Evolutionary conservation across 768 basidiomycete species (phyloP).

Genomic region (Leucocoprinus birnbaumii): DNA sequence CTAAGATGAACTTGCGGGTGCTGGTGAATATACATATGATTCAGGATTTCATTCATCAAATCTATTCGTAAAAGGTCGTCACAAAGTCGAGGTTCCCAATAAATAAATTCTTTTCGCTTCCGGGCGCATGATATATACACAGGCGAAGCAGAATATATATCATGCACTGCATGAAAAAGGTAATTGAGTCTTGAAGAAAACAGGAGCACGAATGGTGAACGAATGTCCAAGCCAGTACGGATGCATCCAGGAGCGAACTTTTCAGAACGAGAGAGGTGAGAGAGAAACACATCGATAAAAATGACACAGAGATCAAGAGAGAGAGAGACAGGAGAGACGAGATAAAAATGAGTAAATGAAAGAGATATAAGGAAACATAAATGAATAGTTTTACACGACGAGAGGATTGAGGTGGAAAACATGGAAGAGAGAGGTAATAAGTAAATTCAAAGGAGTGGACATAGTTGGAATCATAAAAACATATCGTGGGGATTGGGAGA

Average conservation of each 20-base stretch:
- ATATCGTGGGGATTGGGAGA: conserved; percentile 15
- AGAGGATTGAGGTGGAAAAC: conserved; percentile 15
- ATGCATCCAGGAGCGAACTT: conserved; percentile 3
- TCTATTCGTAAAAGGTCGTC: too few relatives aligned
- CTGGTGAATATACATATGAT: too few relatives aligned
- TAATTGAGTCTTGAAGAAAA: conserved; percentile 10
- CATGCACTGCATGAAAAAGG: conserved; percentile 22
- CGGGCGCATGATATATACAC: conserved; percentile 35
- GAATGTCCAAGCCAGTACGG: not conserved
- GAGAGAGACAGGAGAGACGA: conserved; percentile 13
- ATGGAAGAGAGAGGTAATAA: conserved; percentile 12
- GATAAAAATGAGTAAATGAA: conserved; percentile 12
- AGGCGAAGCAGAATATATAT: conserved; percentile 24
- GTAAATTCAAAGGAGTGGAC: conserved; percentile 14
- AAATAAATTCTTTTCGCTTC: conserved; percentile 29
- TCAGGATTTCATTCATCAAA: too few relatives aligned
- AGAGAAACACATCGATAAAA: conserved; percentile 20
- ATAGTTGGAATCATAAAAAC: conserved; percentile 13
- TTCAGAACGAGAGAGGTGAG: too few relatives aligned
- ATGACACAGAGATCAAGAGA: conserved; percentile 3
- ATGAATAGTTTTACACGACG: conserved; percentile 17
- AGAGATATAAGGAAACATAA: conserved; percentile 16
- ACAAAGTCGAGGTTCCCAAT: conserved; percentile 4
- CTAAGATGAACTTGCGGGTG: too few relatives aligned
- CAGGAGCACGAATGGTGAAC: conserved; percentile 22